Percentiles rank a stretch among this genome's conserved stretches.
phyloP scores from a whole-genome alignment of 2,329 filamentous ascomycete species.

The Beauveria scarabaeidicola region DNA sequence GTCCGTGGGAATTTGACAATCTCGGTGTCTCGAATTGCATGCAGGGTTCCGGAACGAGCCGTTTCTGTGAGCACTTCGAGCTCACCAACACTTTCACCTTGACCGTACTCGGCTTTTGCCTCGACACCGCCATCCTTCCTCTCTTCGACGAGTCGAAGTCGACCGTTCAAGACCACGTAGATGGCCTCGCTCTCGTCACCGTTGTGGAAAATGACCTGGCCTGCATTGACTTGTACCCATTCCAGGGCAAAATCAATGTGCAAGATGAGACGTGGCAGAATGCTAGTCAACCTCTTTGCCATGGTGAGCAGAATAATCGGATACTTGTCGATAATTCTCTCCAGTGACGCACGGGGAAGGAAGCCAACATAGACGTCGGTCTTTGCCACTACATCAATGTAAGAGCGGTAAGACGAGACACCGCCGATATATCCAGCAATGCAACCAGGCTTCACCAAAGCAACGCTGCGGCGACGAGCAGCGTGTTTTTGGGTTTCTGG shows the following conservation, averaged over 20 bases:
- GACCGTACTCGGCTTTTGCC: slow-evolving; percentile 85
- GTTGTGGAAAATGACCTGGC: slow-evolving; percentile 89
- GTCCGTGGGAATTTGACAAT: slow-evolving; percentile 93
- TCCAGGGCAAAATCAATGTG: slow-evolving; percentile 98
- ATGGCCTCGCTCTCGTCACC: slow-evolving; percentile 96
- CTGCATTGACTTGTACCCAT: slow-evolving; percentile 94
- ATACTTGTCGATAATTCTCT: slow-evolving; percentile 86
- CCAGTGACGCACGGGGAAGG: slow-evolving; percentile 72
- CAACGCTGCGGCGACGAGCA: slow-evolving; percentile 60
- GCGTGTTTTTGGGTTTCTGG: slow-evolving; percentile 36
- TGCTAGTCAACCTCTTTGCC: slow-evolving; percentile 85
- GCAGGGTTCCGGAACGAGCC: slow-evolving; percentile 77
- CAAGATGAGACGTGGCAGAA: slow-evolving; percentile 80
- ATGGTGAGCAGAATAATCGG: slow-evolving; percentile 89
- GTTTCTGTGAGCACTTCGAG: slow-evolving; percentile 96
- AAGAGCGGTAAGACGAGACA: slow-evolving; percentile 89
- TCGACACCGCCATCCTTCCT: slow-evolving; percentile 72
- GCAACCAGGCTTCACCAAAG: slow-evolving; percentile 87
- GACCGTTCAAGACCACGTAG: slow-evolving; percentile 93
- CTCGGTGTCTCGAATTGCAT: slow-evolving; percentile 94
- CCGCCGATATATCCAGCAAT: slow-evolving; percentile 91
- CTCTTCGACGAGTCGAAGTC: slow-evolving; percentile 76
- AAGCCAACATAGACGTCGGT: slow-evolving; percentile 98
- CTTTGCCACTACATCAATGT: slow-evolving; percentile 93
- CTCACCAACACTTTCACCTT: slow-evolving; percentile 95